These are phyloP conservation scores for Verticillium klebahnii DNA, from an alignment of 2,329 filamentous ascomycete species.

Conservation along the genomic window DNA sequence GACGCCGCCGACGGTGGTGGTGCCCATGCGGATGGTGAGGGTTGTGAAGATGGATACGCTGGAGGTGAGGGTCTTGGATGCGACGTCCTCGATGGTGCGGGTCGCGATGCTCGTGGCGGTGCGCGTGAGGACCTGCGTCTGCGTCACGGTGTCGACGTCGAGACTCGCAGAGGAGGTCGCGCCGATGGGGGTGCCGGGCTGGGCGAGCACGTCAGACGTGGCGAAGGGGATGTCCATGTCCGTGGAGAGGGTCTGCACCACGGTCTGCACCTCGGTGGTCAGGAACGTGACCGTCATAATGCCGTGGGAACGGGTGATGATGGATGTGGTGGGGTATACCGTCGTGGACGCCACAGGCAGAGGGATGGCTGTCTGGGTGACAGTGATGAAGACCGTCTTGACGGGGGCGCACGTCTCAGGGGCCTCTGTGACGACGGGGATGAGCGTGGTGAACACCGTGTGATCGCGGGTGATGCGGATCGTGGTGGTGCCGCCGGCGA, in stretches of 20 bases:
- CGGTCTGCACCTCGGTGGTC: background rate
- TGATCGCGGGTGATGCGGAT: slow-evolving; percentile 5
- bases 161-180: background rate
- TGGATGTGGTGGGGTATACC: background rate
- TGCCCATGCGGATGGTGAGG: slow-evolving; percentile 4
- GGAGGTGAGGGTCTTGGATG: background rate
- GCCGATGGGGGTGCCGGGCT: background rate
- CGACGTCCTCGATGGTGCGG: background rate
- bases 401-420: background rate
- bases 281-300: background rate
- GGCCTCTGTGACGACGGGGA: background rate
- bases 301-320: background rate
- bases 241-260: background rate
- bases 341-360: background rate
- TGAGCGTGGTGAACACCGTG: slow-evolving; percentile 2
- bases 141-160: background rate
- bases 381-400: background rate
- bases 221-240: background rate
- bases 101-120: background rate
- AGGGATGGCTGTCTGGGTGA: background rate
- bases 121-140: slow-evolving; percentile 4
- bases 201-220: background rate
- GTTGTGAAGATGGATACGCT: slow-evolving; percentile 2
- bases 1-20: slow-evolving; percentile 4
- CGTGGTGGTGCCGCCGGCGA: slow-evolving; percentile 3